Conservation (phyloP, 768 basidiomycete genomes). For the Lactarius quietus region DNA sequence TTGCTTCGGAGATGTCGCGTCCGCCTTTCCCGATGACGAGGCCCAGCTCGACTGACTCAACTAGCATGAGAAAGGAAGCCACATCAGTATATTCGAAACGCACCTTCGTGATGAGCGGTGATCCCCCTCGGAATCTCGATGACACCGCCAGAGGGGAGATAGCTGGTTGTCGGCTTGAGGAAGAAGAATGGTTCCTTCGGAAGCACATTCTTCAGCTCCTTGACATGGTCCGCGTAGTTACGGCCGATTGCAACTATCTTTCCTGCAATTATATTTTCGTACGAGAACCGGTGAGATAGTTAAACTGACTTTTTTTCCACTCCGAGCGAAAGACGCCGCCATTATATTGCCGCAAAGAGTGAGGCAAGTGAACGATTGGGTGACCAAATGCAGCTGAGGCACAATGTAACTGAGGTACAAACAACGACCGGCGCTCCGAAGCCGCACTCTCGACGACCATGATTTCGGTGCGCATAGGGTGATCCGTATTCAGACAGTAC, state of each 20-base stretch:
- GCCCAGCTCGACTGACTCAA: conserved; percentile 79
- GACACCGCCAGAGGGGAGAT: conserved; percentile 68
- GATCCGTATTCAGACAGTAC: neutral
- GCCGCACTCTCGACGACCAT: conserved; percentile 9
- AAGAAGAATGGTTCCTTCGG: conserved; percentile 99
- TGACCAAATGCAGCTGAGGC: neutral
- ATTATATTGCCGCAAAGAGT: neutral
- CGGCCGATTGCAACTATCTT: conserved; percentile 95
- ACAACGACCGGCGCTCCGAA: neutral
- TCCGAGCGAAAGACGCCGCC: conserved; percentile 21
- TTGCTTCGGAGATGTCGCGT: conserved; percentile 69
- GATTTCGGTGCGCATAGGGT: conserved; percentile 17
- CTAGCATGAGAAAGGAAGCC: neutral
- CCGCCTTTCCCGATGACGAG: conserved; percentile 91
- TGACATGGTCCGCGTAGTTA: conserved; percentile 89
- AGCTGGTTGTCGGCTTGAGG: conserved; percentile 93
- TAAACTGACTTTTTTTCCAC: conserved; percentile 22
- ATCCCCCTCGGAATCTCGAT: conserved; percentile 86
- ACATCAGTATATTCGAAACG: neutral
- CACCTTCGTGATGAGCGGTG: conserved; percentile 89
- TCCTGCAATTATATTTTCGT: conserved; percentile 1
- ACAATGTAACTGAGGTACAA: neutral
- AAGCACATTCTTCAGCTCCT: conserved; percentile 83
- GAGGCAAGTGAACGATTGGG: neutral
- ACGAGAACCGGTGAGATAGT: neutral